Evolutionary conservation across 148 eudicot species (phyloP).

Genomic region (Rhododendron vialii): DNA sequence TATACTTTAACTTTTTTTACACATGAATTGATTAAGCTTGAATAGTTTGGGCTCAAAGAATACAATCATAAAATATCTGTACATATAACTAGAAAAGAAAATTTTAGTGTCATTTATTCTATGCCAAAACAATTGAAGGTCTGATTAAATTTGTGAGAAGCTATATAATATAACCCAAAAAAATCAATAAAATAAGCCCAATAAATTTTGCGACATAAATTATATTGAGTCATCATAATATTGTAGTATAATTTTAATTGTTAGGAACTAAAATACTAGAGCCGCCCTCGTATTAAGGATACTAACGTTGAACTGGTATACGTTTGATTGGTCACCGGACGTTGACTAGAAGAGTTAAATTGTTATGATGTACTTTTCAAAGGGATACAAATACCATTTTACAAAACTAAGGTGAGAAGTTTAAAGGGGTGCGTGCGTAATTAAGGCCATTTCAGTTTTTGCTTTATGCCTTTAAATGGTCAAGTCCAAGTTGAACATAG

Average conservation of each 20-base stretch:
- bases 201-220: background rate
- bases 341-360: background rate
- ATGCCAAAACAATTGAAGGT: background rate
- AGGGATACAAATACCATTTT: background rate
- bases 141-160: background rate
- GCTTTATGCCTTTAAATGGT: background rate
- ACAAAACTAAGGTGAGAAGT: background rate
- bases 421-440: background rate
- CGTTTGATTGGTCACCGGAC: background rate
- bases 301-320: too few species aligned
- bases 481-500: background rate
- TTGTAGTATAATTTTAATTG: background rate
- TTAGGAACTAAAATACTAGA: background rate
- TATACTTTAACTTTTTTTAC: too few species aligned
- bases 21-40: background rate
- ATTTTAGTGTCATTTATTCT: background rate
- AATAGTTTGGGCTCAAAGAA: background rate
- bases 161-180: background rate
- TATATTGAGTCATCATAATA: background rate
- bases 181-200: background rate
- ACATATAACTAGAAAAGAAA: background rate
- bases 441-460: background rate
- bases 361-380: background rate
- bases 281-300: background rate
- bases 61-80: background rate